Evolutionary conservation across 768 basidiomycete genomes (phyloP).

Genomic region (Tremella yokohamensis): DNA sequence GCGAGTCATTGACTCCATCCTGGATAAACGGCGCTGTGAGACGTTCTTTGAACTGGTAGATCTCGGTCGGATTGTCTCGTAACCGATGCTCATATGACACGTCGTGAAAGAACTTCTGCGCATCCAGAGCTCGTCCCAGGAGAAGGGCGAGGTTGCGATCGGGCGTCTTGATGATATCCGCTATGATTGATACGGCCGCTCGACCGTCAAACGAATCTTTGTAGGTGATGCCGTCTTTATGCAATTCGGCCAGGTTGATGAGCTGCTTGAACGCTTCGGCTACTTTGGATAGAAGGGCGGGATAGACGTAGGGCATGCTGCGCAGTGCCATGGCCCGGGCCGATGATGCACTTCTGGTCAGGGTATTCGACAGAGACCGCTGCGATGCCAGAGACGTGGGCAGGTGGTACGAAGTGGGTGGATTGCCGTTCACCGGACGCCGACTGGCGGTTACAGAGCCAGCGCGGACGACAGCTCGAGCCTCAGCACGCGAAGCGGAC

Average conservation of each 20-base stretch:
- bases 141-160: constrained; percentile 92
- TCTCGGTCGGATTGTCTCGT: constrained; percentile 77
- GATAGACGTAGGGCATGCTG: constrained; percentile 78
- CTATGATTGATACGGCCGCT: constrained; percentile 93
- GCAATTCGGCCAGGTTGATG: constrained; percentile 68
- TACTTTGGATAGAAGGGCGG: constrained; percentile 90
- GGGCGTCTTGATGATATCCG: constrained; percentile 96
- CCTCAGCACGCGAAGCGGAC: constrained; percentile 28
- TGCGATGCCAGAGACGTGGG: constrained; percentile 38
- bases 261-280: constrained; percentile 88
- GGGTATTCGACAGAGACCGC: constrained; percentile 31
- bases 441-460: constrained; percentile 31
- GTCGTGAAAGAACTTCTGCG: constrained; percentile 98
- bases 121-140: constrained; percentile 90
- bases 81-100: constrained; percentile 97
- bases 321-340: constrained; percentile 53
- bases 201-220: constrained; percentile 95
- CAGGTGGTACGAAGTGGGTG: constrained; percentile 31
- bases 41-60: constrained; percentile 88
- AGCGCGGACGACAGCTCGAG: constrained; percentile 34
- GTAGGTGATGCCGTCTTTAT: constrained; percentile 94
- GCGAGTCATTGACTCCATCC: constrained; percentile 47
- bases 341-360: constrained; percentile 32
- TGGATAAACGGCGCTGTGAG: constrained; percentile 75
- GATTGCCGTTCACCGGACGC: constrained; percentile 7